Evolutionary conservation across 371 early-diverging fungal species (phyloP).

Genomic region (Vittaforma corneae): DNA sequence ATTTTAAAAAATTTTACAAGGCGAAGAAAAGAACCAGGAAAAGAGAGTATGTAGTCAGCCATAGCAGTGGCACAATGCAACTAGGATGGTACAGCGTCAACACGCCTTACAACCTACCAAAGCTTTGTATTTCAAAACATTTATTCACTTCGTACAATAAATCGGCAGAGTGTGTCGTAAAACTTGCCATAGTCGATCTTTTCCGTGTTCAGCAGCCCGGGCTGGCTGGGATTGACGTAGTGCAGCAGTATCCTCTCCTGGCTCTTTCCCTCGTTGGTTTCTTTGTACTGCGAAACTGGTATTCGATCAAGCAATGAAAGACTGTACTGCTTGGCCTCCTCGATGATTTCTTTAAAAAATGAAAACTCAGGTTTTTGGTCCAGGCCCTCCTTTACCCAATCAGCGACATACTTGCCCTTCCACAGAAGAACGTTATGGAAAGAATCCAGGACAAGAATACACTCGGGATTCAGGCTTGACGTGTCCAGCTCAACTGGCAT

Average conservation of each 20-base stretch:
- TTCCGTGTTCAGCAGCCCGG: slow-evolving; percentile 59
- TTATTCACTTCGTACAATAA: slow-evolving; percentile 47
- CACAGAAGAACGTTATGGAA: slow-evolving; percentile 90
- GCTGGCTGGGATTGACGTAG: slow-evolving; percentile 93
- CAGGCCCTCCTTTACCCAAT: slow-evolving; percentile 78
- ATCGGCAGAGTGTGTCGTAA: slow-evolving; percentile 53
- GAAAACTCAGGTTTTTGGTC: slow-evolving; percentile 78
- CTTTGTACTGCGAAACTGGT: slow-evolving; percentile 93
- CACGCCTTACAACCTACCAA: too few relatives aligned
- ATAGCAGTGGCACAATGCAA: too few relatives aligned
- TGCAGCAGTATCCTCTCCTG: slow-evolving; percentile 95
- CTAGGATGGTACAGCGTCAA: too few relatives aligned
- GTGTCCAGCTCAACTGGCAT: slow-evolving; percentile 90
- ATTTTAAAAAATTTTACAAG: slow-evolving; percentile 5
- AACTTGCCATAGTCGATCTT: slow-evolving; percentile 59
- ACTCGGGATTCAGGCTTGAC: slow-evolving; percentile 82
- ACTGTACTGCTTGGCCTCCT: slow-evolving; percentile 76
- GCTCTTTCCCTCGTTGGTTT: slow-evolving; percentile 84
- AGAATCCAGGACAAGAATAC: slow-evolving; percentile 85
- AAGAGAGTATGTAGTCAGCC: too few relatives aligned
- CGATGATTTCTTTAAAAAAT: slow-evolving; percentile 72
- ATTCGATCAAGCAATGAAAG: slow-evolving; percentile 76
- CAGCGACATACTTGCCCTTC: slow-evolving; percentile 77
- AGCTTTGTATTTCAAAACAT: too few relatives aligned
- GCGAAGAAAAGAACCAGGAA: too few relatives aligned